Percentiles rank a stretch among this genome's conserved stretches.
Conservation (phyloP, 148 eudicot species). For the Drosera capensis region DNA sequence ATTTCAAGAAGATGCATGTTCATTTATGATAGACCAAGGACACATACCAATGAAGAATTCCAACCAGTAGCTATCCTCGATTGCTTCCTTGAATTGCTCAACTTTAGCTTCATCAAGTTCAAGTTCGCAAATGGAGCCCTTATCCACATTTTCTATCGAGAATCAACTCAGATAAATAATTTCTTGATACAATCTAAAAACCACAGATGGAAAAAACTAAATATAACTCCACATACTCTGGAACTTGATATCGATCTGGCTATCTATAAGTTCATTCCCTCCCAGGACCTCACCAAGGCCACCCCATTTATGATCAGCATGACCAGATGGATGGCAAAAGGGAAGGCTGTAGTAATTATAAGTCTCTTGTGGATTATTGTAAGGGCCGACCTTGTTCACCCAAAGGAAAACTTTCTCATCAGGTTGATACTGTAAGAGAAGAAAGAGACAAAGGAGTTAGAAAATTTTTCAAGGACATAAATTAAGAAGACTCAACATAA, state of each 20-base stretch:
- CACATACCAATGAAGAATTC: neutral
- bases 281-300: too few species aligned
- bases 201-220: neutral
- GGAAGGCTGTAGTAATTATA: constrained; percentile 58
- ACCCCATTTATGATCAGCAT: too few species aligned
- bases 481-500: too few species aligned
- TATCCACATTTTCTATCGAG: neutral
- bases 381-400: constrained; percentile 71
- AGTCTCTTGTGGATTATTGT: constrained; percentile 62
- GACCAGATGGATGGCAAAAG: constrained; percentile 32
- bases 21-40: neutral
- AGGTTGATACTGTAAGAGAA: constrained; percentile 27
- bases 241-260: constrained; percentile 42
- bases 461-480: too few species aligned
- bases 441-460: neutral
- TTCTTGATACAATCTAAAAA: neutral
- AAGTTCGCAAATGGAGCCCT: neutral
- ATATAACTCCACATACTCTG: constrained; percentile 17
- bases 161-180: neutral
- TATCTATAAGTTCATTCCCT: constrained; percentile 70
- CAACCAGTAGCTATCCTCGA: neutral
- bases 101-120: neutral
- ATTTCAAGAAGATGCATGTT: neutral
- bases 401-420: constrained; percentile 43
- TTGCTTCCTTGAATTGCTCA: neutral